A percentile compares a stretch with the other conserved stretches of the same genome.
Evolutionary conservation across 371 early-diverging fungal species (phyloP).

Genomic region (Chytridium lagenaria): DNA sequence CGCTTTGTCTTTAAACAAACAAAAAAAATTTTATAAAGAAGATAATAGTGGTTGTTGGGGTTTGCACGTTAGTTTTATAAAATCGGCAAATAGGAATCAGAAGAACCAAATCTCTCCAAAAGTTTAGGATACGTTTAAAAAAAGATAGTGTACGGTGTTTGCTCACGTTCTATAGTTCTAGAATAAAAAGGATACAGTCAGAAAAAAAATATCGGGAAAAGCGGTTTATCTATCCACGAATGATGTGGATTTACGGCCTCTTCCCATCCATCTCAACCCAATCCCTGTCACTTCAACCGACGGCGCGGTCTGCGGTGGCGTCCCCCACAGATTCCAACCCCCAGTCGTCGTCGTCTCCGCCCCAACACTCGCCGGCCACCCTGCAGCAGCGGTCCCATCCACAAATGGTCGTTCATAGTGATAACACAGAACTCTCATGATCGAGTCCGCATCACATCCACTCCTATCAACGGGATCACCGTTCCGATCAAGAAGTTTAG

Average conservation of each 20-base stretch:
- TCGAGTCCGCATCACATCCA: conserved; percentile 13
- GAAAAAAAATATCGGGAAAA: too few relatives aligned
- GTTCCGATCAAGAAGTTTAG: conserved; percentile 5
- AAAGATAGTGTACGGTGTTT: too few relatives aligned
- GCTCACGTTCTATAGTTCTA: too few relatives aligned
- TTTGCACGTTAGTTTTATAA: too few relatives aligned
- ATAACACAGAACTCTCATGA: conserved; percentile 14
- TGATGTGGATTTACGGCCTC: neutral
- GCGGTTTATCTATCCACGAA: conserved; percentile 7
- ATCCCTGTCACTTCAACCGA: neutral
- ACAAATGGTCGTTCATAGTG: neutral
- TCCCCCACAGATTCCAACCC: neutral
- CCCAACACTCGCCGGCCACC: neutral
- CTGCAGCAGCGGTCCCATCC: neutral
- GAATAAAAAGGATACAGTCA: too few relatives aligned
- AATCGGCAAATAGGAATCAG: too few relatives aligned
- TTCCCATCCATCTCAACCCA: conserved; percentile 14
- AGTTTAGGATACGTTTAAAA: too few relatives aligned
- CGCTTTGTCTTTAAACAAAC: too few relatives aligned
- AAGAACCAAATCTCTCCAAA: too few relatives aligned
- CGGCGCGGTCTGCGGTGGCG: conserved; percentile 4
- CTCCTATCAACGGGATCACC: conserved; percentile 8
- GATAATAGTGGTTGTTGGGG: too few relatives aligned
- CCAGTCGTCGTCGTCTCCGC: neutral
- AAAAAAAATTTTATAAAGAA: too few relatives aligned